Conservation (phyloP, 805 yeast genomes). For the Pichia membranifaciens region DNA sequence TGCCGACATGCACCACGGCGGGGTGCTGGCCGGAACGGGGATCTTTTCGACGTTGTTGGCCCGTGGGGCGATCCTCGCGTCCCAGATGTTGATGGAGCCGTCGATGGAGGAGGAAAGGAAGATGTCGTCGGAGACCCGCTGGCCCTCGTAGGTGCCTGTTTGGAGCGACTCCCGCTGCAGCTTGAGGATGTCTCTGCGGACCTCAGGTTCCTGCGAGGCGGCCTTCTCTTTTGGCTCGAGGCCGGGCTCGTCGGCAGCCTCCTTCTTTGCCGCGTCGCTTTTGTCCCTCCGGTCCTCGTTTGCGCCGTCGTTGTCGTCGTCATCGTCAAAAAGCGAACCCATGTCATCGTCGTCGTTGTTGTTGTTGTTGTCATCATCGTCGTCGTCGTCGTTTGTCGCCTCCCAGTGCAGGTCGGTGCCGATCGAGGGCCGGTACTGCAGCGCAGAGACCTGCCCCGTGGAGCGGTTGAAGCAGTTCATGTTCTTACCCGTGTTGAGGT, state of each 20-base stretch:
- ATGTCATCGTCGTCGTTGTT: constrained; percentile 15
- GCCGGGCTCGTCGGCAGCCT: neutral
- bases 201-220: neutral
- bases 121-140: constrained; percentile 35
- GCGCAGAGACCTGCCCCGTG: constrained; percentile 72
- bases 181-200: constrained; percentile 15
- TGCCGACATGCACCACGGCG: constrained; percentile 93
- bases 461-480: constrained; percentile 46
- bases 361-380: constrained; percentile 4
- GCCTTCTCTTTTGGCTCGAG: neutral
- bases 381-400: constrained; percentile 23
- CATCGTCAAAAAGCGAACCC: constrained; percentile 44
- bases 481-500: constrained; percentile 63
- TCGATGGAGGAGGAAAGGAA: constrained; percentile 80
- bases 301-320: constrained; percentile 17
- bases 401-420: constrained; percentile 34
- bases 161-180: constrained; percentile 43
- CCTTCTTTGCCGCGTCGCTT: too few species aligned
- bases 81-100: constrained; percentile 82
- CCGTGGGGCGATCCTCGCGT: constrained; percentile 41
- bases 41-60: constrained; percentile 21
- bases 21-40: constrained; percentile 55
- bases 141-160: constrained; percentile 23
- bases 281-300: constrained; percentile 12
- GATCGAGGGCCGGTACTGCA: constrained; percentile 65